These are phyloP conservation scores for Sphagnum contortum DNA, from an alignment of 225 moss, liverwort and hornwort species.

Conservation along the genomic window DNA sequence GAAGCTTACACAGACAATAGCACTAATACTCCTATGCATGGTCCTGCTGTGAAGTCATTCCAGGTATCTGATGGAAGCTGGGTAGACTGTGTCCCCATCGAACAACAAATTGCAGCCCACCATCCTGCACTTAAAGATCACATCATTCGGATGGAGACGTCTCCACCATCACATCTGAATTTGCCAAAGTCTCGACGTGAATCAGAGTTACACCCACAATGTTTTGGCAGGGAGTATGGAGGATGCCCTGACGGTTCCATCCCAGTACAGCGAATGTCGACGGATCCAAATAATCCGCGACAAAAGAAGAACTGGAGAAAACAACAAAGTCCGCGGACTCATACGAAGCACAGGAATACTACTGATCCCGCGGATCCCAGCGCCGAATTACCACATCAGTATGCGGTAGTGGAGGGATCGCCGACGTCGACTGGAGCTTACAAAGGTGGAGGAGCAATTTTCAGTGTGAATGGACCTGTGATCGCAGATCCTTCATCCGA, in stretches of 20 bases:
- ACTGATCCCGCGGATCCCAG: not conserved
- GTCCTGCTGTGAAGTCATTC: slow-evolving; percentile 8
- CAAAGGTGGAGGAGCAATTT: not conserved
- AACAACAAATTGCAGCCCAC: slow-evolving; percentile 8
- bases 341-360: too few relatives aligned
- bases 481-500: not conserved
- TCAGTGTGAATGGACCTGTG: not conserved
- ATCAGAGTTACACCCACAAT: slow-evolving; percentile 1
- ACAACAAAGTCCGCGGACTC: not conserved
- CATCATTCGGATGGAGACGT: slow-evolving; percentile 1
- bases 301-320: not conserved
- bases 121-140: slow-evolving; percentile 6
- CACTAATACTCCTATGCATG: slow-evolving; percentile 3
- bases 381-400: not conserved
- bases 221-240: slow-evolving; percentile 7
- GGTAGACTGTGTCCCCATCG: slow-evolving; percentile 10
- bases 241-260: slow-evolving; percentile 5
- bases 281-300: not conserved
- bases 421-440: not conserved
- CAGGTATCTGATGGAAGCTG: slow-evolving; percentile 8
- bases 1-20: slow-evolving; percentile 2
- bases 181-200: not conserved
- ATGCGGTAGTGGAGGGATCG: too few relatives aligned
- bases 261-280: slow-evolving; percentile 3
- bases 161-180: not conserved